Evolutionary conservation across 192 early-diverging fungal species (phyloP).

Genomic region (Podila epicladia): DNA sequence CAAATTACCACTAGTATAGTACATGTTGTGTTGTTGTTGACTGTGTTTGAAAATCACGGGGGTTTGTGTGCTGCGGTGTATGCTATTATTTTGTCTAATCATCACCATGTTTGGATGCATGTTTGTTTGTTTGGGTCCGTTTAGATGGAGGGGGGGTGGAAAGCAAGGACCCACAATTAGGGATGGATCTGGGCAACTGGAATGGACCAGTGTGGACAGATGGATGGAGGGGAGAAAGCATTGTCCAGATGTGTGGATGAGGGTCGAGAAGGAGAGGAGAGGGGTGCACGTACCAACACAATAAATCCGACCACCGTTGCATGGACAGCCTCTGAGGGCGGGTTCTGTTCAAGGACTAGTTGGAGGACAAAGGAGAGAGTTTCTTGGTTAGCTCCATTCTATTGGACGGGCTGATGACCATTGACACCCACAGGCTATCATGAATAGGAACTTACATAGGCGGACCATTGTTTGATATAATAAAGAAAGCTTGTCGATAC

Average conservation of each 20-base stretch:
- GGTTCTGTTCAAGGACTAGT: slow-evolving; percentile 37
- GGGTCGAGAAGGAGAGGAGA: too few relatives aligned
- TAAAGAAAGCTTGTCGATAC: too few relatives aligned
- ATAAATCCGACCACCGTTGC: slow-evolving; percentile 29
- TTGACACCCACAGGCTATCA: too few relatives aligned
- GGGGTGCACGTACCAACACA: slow-evolving; percentile 40
- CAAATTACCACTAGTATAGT: too few relatives aligned
- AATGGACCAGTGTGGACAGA: too few relatives aligned
- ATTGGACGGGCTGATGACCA: too few relatives aligned
- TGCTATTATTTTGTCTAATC: background rate
- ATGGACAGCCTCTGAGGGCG: slow-evolving; percentile 33
- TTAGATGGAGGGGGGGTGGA: background rate
- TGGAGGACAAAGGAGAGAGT: background rate
- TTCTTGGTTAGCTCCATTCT: too few relatives aligned
- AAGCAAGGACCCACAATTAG: background rate
- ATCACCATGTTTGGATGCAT: background rate
- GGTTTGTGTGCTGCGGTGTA: background rate
- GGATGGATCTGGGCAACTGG: background rate
- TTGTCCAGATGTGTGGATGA: too few relatives aligned
- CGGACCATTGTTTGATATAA: too few relatives aligned
- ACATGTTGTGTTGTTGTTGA: too few relatives aligned
- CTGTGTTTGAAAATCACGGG: too few relatives aligned
- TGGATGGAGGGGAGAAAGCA: background rate
- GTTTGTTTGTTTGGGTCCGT: background rate
- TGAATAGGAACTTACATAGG: too few relatives aligned